Base-by-base conservation (phyloP, 805 yeast genomes). In the Kurtzmaniella cleridarum region DNA sequence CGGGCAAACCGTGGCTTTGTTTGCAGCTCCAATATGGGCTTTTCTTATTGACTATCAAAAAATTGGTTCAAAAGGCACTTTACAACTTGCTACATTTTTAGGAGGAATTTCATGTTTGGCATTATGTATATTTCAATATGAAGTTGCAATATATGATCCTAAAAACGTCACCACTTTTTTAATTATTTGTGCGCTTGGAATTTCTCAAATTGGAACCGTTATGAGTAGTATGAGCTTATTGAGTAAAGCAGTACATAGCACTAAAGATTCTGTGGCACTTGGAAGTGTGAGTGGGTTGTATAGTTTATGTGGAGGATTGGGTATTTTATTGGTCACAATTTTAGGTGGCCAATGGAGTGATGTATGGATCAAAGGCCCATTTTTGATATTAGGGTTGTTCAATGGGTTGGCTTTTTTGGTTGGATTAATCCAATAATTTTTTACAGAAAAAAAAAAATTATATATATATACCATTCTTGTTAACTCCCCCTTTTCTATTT, bases 201-300 rank as follows among this genome's bases (percentile, higher is more conserved):
- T 72, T 4, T 71, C 83, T 2, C 84, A 79, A 55, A 77, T 80
- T 38, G 83, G 84, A 8, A 68, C 74, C 28, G 73, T 80, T 27
- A 73, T 81, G 35, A 68, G 76, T 16, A 78, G 87, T 26, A 76
- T 81, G 79, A 76, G 86, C 6, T 63, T 82, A 48, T 69, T 64
- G 24, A 53, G 62, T 41, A 49, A 55, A 29, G 54, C 62, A 4
- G 48, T 52, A 1, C 36, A 46, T 17, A 53, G 46, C 10, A 74
- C 70, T 38, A 58, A 62, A 29, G 64, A 69, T 24, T 59, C 69
- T 27, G 60, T 57, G 16, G 62, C 69, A 41, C 73, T 76, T 35
- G 89, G 89, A n/a, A 68, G 84, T 2, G 71, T 83, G 30, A 73
- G 82, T 36, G 91, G 91, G 5, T 75, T 80, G 10, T 80, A 78